Evolutionary conservation across 2,329 filamentous ascomycete species (phyloP).

Genomic region (Fusarium nanum): DNA sequence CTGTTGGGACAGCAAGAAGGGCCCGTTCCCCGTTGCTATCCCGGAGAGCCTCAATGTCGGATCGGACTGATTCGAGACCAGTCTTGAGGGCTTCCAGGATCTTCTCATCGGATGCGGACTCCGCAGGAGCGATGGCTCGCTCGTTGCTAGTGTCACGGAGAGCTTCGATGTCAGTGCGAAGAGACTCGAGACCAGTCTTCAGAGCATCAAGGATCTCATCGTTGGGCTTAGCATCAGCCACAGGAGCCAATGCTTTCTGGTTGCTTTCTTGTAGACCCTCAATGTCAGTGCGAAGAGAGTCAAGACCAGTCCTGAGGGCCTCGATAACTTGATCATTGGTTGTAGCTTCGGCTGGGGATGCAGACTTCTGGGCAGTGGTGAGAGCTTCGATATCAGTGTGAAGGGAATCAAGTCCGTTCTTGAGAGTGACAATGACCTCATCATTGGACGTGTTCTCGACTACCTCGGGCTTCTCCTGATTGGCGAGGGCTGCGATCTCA

Average conservation of each 20-base stretch:
- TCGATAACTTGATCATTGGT: constrained; percentile 40
- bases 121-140: constrained; percentile 59
- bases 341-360: constrained; percentile 21
- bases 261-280: constrained; percentile 71
- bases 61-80: constrained; percentile 77
- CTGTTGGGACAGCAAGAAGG: constrained; percentile 54
- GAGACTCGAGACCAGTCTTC: constrained; percentile 77
- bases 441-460: constrained; percentile 61
- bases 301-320: constrained; percentile 40
- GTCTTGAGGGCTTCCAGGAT: constrained; percentile 85
- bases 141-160: constrained; percentile 75
- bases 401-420: constrained; percentile 76
- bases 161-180: constrained; percentile 78
- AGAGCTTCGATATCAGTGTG: constrained; percentile 79
- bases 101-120: constrained; percentile 69
- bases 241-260: constrained; percentile 59
- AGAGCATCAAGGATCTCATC: constrained; percentile 87
- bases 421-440: constrained; percentile 86
- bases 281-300: constrained; percentile 42
- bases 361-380: constrained; percentile 66
- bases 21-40: constrained; percentile 61
- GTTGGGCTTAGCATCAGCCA: constrained; percentile 78
- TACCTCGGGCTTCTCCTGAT: constrained; percentile 61
- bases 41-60: constrained; percentile 80
- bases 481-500: constrained; percentile 71